Evolutionary conservation across 345 rosid genomes (phyloP), one percentile per base, ranked within the genome.

Genomic region (Brassica nigra): DNA sequence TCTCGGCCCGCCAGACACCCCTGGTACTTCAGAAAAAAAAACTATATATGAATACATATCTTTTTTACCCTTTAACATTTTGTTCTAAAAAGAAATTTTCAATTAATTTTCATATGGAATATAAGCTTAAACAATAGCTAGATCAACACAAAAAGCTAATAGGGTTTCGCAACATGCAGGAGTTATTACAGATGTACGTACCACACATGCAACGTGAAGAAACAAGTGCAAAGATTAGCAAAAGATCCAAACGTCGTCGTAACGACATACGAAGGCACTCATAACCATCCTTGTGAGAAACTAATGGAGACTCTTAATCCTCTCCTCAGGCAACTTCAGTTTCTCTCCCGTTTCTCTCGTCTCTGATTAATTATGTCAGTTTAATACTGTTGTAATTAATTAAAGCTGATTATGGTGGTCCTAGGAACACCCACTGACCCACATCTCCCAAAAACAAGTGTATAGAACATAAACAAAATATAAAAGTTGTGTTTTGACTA

Each of bases 191-290:
- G 97, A 37, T 92, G 97, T 86, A 92, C 97, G 6, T 89, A 92
- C 80, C 96, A 90, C 78, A 89, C 97, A 81, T 92, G 97, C 90
- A 90, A 82, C 80, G 97, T 92, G 83, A 92, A 90, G 89, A 92
- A 92, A 78, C 95, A 92, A 78, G 92, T 92, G 15, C 97, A 90
- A 15, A 88, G 97, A 87, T 81, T 90, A 3, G 88, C 92, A 1
- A 88, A 87, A 69, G 95, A 90, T 80, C 83, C 88, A 4, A 86
- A 89, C 89, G 84, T 92, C 20, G 94, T 92, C 20, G 94, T 92
- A 49, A 92, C 95, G 0, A 90, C 97, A 4, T 92, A 92, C 47
- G 97, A 92, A 58, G 97, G 95, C 65, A 71, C 87, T 58, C 97
- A 92, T 54, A 88, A 92, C 44, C 97, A 92, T 84, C 97, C 93